These are phyloP conservation scores for Candida manassasensis DNA, from an alignment of 805 yeast genomes.

Conservation along the genomic window DNA sequence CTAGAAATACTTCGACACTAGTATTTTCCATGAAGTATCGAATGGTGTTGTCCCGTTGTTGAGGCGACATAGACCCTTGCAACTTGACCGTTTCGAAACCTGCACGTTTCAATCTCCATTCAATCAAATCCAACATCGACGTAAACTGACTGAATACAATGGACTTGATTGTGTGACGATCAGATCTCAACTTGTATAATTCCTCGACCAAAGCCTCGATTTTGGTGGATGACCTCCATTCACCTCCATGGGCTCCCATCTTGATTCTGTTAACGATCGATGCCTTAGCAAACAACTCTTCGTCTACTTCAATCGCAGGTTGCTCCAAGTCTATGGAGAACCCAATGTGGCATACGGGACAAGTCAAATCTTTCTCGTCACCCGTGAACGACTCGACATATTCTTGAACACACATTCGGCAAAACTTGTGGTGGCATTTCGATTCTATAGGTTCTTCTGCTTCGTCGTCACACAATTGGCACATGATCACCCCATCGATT, in stretches of 20 bases:
- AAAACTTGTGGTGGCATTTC: constrained; percentile 89
- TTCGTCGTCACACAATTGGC: constrained; percentile 94
- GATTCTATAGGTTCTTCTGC: constrained; percentile 97
- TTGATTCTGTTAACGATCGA: constrained; percentile 83
- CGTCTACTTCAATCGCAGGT: constrained; percentile 74
- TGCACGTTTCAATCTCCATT: constrained; percentile 91
- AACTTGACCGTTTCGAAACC: constrained; percentile 92
- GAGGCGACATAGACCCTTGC: constrained; percentile 96
- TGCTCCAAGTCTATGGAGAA: constrained; percentile 85
- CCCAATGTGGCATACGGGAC: constrained; percentile 96
- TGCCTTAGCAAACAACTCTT: constrained; percentile 53
- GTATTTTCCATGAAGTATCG: constrained; percentile 90
- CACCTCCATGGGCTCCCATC: constrained; percentile 62
- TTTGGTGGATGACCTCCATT: constrained; percentile 93
- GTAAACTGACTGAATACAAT: constrained; percentile 98
- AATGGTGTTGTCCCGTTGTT: constrained; percentile 89
- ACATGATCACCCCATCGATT: constrained; percentile 57
- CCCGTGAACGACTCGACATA: constrained; percentile 81
- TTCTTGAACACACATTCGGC: constrained; percentile 88
- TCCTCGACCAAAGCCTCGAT: constrained; percentile 96
- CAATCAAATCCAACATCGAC: constrained; percentile 91
- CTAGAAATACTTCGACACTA: constrained; percentile 87
- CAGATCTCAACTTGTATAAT: constrained; percentile 78
- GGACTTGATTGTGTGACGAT: constrained; percentile 83
- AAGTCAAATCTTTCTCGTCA: constrained; percentile 53